Evolutionary conservation across 805 yeast genomes (phyloP).

Genomic region (Metschnikowia borealis): DNA sequence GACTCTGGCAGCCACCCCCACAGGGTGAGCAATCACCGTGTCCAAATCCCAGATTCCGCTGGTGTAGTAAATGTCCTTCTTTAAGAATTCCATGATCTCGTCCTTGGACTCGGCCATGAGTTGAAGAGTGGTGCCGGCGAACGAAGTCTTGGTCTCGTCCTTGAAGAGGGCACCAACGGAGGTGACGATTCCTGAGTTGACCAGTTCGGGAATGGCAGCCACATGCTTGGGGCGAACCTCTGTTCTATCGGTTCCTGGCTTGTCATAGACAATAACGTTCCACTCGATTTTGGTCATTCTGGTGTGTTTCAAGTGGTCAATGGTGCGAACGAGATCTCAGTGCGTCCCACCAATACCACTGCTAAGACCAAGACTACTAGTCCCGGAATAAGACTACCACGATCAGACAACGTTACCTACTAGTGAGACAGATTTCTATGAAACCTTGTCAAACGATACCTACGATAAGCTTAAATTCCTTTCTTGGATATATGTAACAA

Average conservation of each 20-base stretch:
- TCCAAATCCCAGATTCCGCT: conserved; percentile 76
- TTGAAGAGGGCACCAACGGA: conserved; percentile 49
- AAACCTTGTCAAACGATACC: no score
- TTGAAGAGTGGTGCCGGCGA: conserved; percentile 68
- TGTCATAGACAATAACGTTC: conserved; percentile 65
- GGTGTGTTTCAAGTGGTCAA: neutral
- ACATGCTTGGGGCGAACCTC: conserved; percentile 51
- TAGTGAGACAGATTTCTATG: neutral
- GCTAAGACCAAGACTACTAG: neutral
- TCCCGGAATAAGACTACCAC: neutral
- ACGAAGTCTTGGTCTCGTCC: conserved; percentile 43
- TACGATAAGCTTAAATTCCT: neutral
- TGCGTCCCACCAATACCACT: neutral
- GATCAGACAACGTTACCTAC: neutral
- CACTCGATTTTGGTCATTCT: conserved; percentile 21
- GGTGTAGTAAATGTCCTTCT: conserved; percentile 57
- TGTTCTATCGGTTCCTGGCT: conserved; percentile 58
- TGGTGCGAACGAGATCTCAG: neutral
- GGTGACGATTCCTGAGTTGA: conserved; percentile 40
- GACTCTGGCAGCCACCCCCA: conserved; percentile 33
- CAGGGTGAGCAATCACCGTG: conserved; percentile 55
- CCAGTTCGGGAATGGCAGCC: conserved; percentile 40
- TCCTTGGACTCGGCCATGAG: conserved; percentile 61
- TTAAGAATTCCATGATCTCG: conserved; percentile 60
- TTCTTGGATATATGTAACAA: neutral